A percentile compares a stretch with the other conserved stretches of the same genome.
phyloP scores from a whole-genome alignment of 2,329 filamentous ascomycete genomes.

The Diaporthe batatas region DNA sequence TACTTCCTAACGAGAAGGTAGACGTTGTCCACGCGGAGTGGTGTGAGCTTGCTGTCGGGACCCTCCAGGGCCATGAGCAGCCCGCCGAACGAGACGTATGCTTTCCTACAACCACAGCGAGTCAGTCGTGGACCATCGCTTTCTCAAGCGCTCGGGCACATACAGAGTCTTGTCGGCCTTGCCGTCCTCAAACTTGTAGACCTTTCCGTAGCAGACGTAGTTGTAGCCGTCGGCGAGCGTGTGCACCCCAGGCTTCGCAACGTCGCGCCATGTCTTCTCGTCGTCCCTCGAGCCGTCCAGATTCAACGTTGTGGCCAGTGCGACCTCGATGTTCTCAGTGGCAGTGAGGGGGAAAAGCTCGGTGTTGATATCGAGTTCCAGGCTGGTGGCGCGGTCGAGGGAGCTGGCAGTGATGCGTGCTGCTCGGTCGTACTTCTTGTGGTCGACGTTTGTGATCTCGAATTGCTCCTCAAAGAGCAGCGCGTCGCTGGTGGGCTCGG shows the following conservation, averaged over 20 bases:
- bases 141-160: conserved; percentile 53
- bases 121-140: background rate
- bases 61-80: conserved; percentile 91
- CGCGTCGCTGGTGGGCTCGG: conserved; percentile 79
- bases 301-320: conserved; percentile 86
- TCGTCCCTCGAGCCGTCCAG: conserved; percentile 88
- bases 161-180: conserved; percentile 87
- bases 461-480: conserved; percentile 96
- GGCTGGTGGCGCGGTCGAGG: conserved; percentile 76
- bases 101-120: conserved; percentile 72
- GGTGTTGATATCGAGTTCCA: conserved; percentile 93
- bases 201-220: conserved; percentile 90
- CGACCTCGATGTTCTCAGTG: conserved; percentile 83
- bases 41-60: conserved; percentile 94
- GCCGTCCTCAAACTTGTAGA: conserved; percentile 88
- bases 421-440: conserved; percentile 94
- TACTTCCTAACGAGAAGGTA: conserved; percentile 96
- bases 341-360: conserved; percentile 86
- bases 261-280: conserved; percentile 84
- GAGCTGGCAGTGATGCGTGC: conserved; percentile 85
- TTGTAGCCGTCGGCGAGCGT: conserved; percentile 84
- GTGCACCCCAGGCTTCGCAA: conserved; percentile 67
- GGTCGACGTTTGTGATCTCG: conserved; percentile 82
- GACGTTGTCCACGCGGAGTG: conserved; percentile 90
- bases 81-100: conserved; percentile 94